These are phyloP conservation scores for Sanghuangporus baumii DNA, from an alignment of 1,284 basidiomycete species.

Conservation along the genomic window DNA sequence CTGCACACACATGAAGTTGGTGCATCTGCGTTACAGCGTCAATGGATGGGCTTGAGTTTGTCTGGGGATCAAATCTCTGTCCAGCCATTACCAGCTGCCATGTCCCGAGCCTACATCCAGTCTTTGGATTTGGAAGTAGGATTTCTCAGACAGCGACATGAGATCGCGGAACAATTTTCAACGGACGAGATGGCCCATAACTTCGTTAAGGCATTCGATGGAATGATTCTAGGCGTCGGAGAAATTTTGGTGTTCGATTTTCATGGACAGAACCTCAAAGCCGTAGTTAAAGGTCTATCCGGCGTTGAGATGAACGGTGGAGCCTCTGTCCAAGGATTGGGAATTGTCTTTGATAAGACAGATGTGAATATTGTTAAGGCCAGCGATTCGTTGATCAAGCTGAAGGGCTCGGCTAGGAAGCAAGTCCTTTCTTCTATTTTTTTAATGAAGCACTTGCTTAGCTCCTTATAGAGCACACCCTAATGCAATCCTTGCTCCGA, in stretches of 20 bases:
- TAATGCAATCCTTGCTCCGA: slow-evolving; percentile 94
- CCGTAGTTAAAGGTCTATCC: slow-evolving; percentile 61
- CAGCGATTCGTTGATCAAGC: slow-evolving; percentile 74
- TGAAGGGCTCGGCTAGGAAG: slow-evolving; percentile 92
- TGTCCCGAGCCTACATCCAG: slow-evolving; percentile 62
- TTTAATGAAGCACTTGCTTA: background rate
- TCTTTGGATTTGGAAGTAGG: slow-evolving; percentile 77
- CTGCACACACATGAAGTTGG: slow-evolving; percentile 61
- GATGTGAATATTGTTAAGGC: slow-evolving; percentile 89
- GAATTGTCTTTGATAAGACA: slow-evolving; percentile 87
- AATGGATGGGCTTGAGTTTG: slow-evolving; percentile 83
- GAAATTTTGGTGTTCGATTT: slow-evolving; percentile 87
- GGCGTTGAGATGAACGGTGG: slow-evolving; percentile 54
- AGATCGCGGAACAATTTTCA: slow-evolving; percentile 71
- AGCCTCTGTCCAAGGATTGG: slow-evolving; percentile 40
- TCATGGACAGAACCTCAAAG: slow-evolving; percentile 82
- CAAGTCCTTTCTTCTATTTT: slow-evolving; percentile 29
- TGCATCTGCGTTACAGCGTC: slow-evolving; percentile 64
- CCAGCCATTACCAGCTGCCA: slow-evolving; percentile 56
- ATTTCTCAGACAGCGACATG: slow-evolving; percentile 59
- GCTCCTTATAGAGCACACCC: slow-evolving; percentile 61
- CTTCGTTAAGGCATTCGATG: slow-evolving; percentile 63
- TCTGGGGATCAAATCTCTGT: slow-evolving; percentile 73
- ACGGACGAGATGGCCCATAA: slow-evolving; percentile 80
- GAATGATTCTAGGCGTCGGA: slow-evolving; percentile 67